phyloP scores from a whole-genome alignment of 2,329 filamentous ascomycete genomes.

The Alternaria novae-zelandiae region DNA sequence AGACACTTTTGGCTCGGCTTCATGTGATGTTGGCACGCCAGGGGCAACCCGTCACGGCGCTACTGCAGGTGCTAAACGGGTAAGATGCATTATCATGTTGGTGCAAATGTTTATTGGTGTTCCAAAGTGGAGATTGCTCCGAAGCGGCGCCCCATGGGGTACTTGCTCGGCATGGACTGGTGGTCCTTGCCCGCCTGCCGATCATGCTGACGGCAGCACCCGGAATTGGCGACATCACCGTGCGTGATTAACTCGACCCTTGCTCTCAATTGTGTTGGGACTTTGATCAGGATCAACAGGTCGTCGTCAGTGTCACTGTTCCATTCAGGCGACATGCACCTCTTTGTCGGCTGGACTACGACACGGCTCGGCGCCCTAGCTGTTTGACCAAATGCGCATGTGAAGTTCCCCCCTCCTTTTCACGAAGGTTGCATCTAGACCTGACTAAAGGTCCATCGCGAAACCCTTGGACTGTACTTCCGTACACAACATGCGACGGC shows the following conservation, averaged over 20 bases:
- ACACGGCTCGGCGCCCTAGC: background rate
- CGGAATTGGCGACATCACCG: constrained; percentile 4
- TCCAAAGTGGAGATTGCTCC: constrained; percentile 21
- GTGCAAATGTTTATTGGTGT: constrained; percentile 14
- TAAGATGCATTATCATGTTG: background rate
- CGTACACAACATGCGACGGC: constrained; percentile 8
- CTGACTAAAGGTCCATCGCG: background rate
- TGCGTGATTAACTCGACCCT: background rate
- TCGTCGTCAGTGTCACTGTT: background rate
- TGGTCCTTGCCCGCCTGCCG: constrained; percentile 4
- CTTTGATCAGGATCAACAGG: background rate
- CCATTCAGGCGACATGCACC: background rate
- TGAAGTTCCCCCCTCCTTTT: background rate
- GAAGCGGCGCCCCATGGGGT: constrained; percentile 15
- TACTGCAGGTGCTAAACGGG: constrained; percentile 3
- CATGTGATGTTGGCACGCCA: constrained; percentile 13
- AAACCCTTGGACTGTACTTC: background rate
- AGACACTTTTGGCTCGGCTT: constrained; percentile 10
- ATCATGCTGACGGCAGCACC: constrained; percentile 7
- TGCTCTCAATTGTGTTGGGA: background rate
- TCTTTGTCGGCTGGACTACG: background rate
- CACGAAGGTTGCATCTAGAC: background rate
- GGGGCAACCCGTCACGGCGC: constrained; percentile 1
- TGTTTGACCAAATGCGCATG: background rate
- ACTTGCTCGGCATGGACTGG: constrained; percentile 2